Evolutionary conservation across 2,329 filamentous ascomycete species (phyloP).

Genomic region (Xylariales sp.): DNA sequence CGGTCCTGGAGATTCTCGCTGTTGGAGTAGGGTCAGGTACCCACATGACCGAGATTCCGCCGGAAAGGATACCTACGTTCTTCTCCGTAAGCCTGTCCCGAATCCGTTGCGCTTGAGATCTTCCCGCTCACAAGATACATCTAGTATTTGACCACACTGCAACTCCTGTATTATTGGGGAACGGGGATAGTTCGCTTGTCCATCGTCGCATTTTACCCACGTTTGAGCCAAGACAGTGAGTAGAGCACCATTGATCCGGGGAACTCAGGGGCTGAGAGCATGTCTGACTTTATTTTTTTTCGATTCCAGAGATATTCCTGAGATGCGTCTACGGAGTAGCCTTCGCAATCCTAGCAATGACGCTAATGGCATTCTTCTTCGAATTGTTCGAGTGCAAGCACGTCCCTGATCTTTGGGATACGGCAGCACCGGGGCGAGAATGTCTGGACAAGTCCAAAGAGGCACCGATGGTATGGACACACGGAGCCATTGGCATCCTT

Average conservation of each 20-base stretch:
- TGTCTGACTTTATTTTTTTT: too few species aligned
- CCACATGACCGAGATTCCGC: constrained; percentile 2
- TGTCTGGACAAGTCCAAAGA: constrained; percentile 6
- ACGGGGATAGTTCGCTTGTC: constrained; percentile 29
- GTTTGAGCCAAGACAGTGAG: constrained; percentile 30
- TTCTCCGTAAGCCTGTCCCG: background rate
- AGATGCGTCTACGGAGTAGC: constrained; percentile 9
- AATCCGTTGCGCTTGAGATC: background rate
- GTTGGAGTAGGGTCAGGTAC: constrained; percentile 8
- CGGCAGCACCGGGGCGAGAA: constrained; percentile 2
- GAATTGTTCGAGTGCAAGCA: constrained; percentile 14
- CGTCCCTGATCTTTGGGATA: constrained; percentile 6
- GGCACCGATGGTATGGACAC: constrained; percentile 6
- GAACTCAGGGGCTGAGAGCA: background rate
- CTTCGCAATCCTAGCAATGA: constrained; percentile 9
- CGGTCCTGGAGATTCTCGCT: constrained; percentile 3
- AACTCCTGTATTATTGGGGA: constrained; percentile 25
- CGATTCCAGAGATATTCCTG: constrained; percentile 1
- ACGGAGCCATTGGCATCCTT: constrained; percentile 7
- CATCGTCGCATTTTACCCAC: constrained; percentile 29
- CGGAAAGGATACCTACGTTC: constrained; percentile 3
- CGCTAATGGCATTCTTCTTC: constrained; percentile 12
- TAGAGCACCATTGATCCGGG: background rate
- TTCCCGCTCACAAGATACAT: background rate
- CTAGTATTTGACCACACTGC: constrained; percentile 15